Base-by-base conservation (phyloP, 768 basidiomycete species). In the Ephemerocybe angulata region DNA sequence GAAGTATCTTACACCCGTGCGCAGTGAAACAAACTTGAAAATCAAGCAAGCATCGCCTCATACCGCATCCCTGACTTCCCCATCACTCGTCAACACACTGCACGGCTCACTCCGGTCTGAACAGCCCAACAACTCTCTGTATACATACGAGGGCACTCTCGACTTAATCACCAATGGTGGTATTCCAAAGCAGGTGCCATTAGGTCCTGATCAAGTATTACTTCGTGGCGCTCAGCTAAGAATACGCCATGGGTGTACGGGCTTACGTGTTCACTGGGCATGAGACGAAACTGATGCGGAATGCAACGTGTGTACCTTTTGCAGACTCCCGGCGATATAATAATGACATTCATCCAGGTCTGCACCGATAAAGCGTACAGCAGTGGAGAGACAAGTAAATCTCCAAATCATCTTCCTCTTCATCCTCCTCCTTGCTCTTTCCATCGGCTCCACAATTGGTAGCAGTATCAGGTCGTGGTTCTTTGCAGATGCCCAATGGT, bases 201-300 rank as follows among this genome's bases (percentile, higher is more conserved):
- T 98, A 15, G 94, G 95, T 3, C 96, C 97, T 1, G 94, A 97
- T 65, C 97, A 99, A 69, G 78, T 98, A 63, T 78, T 98, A 11
- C 76, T 99, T 37, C 85, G 97, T 29, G 97, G 97, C 1, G 95
- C 97, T 27, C 97, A 99, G 67, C 68, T 99, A 54, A 81, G 53
- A 99, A 99, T 69, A 98, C 97, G 2, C 85, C 88, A 8, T 99
- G 97, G 97, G 82, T 90, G 27, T 98, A 98, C 69, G 96, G 95
- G 12, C 66, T 99, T 7, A 87, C 87, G 89, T 98, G 38, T 98
- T 93, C 62, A 96, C 94, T 0, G 97, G 97, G 0, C 97, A 98
- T 65, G 95, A 99, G 76, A 98, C 97, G 19, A 99, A 99, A 70
- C 71, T 99, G 33, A 95, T 98, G 93, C 83, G 92, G 56, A 98